Conservation (phyloP, 1,284 basidiomycete species). For the Lentinula novae-zelandiae region DNA sequence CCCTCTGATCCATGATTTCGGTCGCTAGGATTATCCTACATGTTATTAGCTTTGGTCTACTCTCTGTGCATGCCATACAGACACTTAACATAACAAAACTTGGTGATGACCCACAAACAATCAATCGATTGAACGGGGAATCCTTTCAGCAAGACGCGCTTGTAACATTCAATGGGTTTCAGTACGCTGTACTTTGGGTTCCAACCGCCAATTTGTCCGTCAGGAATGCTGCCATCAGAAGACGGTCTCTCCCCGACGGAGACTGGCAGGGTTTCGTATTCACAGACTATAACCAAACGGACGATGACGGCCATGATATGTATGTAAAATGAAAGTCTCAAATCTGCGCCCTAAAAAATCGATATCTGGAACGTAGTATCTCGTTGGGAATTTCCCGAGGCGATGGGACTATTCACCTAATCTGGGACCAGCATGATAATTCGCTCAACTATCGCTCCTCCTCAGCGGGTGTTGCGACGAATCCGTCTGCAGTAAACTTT, state of each 20-base stretch:
- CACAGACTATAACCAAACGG: conserved; percentile 36
- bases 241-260: conserved; percentile 16
- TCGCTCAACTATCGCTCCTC: conserved; percentile 36
- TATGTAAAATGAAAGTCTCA: conserved; percentile 15
- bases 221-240: conserved; percentile 30
- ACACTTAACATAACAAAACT: conserved; percentile 26
- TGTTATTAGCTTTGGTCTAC: neutral
- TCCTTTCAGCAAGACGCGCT: conserved; percentile 41
- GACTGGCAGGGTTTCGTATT: conserved; percentile 35
- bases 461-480: conserved; percentile 26
- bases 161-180: conserved; percentile 36
- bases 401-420: conserved; percentile 39
- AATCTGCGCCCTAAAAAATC: neutral
- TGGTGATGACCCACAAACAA: conserved; percentile 33
- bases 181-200: conserved; percentile 38
- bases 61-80: conserved; percentile 9
- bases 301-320: conserved; percentile 41
- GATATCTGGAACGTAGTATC: conserved; percentile 24
- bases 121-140: conserved; percentile 40
- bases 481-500: conserved; percentile 20
- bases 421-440: conserved; percentile 42
- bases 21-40: neutral
- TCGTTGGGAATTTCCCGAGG: conserved; percentile 37
- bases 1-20: neutral
- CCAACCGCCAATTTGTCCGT: conserved; percentile 29